Conservation (phyloP, 495 filamentous ascomycete species). For the Trichoderma virens region DNA sequence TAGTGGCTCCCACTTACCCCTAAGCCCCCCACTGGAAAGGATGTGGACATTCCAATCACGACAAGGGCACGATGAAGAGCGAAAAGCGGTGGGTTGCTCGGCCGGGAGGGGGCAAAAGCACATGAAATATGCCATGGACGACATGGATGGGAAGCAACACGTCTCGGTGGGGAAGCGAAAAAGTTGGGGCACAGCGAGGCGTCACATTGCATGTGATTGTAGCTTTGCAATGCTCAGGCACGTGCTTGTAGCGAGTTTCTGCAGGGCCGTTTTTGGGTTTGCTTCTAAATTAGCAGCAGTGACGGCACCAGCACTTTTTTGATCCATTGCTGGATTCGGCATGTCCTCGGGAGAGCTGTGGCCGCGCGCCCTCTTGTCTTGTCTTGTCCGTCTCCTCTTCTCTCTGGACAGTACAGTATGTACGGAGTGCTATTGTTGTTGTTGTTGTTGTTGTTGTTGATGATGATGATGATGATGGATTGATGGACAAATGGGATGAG, state of each 20-base stretch:
- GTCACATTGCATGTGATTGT: conserved; percentile 6
- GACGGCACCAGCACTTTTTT: neutral
- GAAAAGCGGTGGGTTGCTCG: neutral
- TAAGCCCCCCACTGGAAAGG: neutral
- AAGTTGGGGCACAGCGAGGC: neutral
- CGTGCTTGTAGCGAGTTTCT: neutral
- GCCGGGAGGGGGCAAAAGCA: neutral
- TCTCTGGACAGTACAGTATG: too few relatives aligned
- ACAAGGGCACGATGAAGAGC: neutral
- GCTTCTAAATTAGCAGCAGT: neutral
- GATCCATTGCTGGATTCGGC: neutral
- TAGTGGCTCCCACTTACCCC: conserved; percentile 2
- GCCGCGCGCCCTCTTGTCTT: too few relatives aligned
- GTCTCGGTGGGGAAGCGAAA: neutral
- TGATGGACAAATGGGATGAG: too few relatives aligned
- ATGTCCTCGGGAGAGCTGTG: too few relatives aligned
- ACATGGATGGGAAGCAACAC: neutral
- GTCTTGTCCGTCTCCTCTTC: too few relatives aligned
- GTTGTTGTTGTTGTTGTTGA: too few relatives aligned
- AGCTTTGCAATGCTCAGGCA: neutral
- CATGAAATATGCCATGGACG: neutral
- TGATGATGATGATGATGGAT: too few relatives aligned
- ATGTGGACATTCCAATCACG: neutral
- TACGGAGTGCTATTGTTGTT: too few relatives aligned
- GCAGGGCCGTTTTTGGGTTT: neutral